Percentiles rank a stretch among this genome's conserved stretches.
Conservation (phyloP, 441 rosid species). For the Gossypium schwendimanii region DNA sequence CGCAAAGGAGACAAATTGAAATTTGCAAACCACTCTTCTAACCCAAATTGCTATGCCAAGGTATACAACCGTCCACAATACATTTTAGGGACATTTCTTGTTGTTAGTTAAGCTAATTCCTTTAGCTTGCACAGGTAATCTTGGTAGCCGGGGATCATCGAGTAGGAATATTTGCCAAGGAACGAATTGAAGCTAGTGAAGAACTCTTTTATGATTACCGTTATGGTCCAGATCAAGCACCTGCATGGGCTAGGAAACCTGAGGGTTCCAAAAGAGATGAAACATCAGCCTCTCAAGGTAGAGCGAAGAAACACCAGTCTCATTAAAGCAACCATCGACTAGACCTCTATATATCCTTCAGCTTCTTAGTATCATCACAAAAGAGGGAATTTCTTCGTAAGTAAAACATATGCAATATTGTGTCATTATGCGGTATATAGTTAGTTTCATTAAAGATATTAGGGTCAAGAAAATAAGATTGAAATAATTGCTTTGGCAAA, state of each 20-base stretch:
- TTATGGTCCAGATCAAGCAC: slow-evolving; percentile 86
- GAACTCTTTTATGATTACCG: slow-evolving; percentile 80
- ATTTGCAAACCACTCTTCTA: slow-evolving; percentile 79
- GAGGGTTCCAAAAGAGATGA: slow-evolving; percentile 81
- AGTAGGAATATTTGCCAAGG: slow-evolving; percentile 73
- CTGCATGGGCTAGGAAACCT: slow-evolving; percentile 84
- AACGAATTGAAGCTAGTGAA: slow-evolving; percentile 67
- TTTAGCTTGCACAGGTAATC: slow-evolving; percentile 47
- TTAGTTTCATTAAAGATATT: slow-evolving; percentile 5
- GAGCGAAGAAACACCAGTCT: slow-evolving; percentile 96
- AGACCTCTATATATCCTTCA: not conserved
- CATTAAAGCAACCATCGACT: slow-evolving; percentile 32
- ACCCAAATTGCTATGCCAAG: slow-evolving; percentile 88
- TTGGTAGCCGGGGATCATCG: slow-evolving; percentile 87
- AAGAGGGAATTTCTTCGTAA: not conserved
- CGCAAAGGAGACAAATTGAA: slow-evolving; percentile 87
- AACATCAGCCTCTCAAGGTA: slow-evolving; percentile 55
- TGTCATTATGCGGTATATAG: slow-evolving; percentile 20
- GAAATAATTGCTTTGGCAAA: slow-evolving; percentile 18
- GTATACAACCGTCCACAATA: slow-evolving; percentile 24
- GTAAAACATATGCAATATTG: not conserved
- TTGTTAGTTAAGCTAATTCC: slow-evolving; percentile 14
- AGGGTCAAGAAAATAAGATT: slow-evolving; percentile 1
- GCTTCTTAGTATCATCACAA: not conserved
- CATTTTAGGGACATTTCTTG: not conserved